Percentiles rank a stretch among this genome's conserved stretches.
These are phyloP conservation scores for Blastomyces gilchristii DNA, from an alignment of 2,329 filamentous ascomycete genomes.

Conservation along the genomic window DNA sequence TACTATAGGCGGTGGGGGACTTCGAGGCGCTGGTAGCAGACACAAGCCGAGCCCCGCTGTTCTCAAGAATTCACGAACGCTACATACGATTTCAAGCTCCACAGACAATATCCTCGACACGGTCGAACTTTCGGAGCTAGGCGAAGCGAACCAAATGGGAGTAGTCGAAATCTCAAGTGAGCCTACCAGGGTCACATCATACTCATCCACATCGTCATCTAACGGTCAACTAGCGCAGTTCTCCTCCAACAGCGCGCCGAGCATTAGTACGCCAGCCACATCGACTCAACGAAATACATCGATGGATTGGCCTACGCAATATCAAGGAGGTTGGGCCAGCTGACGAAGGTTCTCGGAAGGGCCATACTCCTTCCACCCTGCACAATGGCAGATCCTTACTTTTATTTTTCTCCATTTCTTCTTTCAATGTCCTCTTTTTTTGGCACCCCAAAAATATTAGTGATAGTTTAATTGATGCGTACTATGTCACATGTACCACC, in stretches of 20 bases:
- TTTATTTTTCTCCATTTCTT: not conserved
- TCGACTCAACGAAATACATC: not conserved
- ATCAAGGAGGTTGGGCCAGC: not conserved
- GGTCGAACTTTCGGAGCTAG: not conserved
- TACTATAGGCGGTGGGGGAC: not conserved
- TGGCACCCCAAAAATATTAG: not conserved
- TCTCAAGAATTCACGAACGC: not conserved
- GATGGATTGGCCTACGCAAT: not conserved
- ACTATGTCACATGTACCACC: not conserved
- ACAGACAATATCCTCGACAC: not conserved
- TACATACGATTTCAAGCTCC: not conserved
- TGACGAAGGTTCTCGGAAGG: not conserved
- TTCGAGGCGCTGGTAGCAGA: not conserved
- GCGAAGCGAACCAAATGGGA: not conserved
- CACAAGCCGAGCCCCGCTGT: not conserved
- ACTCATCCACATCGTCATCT: not conserved
- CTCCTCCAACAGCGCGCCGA: not conserved
- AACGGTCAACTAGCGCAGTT: not conserved
- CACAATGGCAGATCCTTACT: not conserved
- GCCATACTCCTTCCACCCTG: not conserved
- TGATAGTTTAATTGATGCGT: not conserved
- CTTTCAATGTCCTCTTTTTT: not conserved
- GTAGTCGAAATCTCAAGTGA: conserved; percentile 3
- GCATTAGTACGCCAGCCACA: not conserved
- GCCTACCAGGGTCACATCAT: not conserved